Evolutionary conservation across 164 flowering plant species (phyloP).

Genomic region (Annona cherimola): DNA sequence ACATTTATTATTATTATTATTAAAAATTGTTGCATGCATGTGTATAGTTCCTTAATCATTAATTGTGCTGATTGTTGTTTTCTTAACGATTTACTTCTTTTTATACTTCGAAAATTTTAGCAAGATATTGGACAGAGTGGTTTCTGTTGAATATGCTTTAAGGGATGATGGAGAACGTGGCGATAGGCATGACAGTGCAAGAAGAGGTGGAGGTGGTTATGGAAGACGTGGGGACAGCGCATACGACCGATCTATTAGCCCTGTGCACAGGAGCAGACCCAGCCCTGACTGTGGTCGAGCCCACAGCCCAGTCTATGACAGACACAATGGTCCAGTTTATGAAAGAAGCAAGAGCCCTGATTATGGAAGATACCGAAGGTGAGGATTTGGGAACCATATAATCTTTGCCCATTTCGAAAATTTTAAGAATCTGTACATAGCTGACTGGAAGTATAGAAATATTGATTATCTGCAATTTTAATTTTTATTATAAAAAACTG

Average conservation of each 20-base stretch:
- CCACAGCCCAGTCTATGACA: constrained; percentile 32
- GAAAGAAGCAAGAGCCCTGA: constrained; percentile 24
- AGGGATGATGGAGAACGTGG: constrained; percentile 80
- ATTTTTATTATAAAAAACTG: background rate
- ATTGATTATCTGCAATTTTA: background rate
- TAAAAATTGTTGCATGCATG: no score
- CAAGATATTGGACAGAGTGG: constrained; percentile 81
- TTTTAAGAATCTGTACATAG: background rate
- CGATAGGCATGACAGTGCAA: constrained; percentile 56
- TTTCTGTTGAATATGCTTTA: constrained; percentile 90
- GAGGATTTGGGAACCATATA: background rate
- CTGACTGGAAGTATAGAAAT: no score
- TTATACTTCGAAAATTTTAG: constrained; percentile 27
- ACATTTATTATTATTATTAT: no score
- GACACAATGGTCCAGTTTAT: constrained; percentile 21
- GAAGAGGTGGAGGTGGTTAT: constrained; percentile 26
- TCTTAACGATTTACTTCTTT: no score
- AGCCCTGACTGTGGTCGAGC: constrained; percentile 40
- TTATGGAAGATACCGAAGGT: constrained; percentile 30
- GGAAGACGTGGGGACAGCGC: constrained; percentile 27
- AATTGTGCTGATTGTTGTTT: no score
- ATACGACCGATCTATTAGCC: constrained; percentile 29
- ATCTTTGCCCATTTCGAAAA: no score
- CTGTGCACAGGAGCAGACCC: constrained; percentile 23
- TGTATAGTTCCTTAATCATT: no score